Conservation (phyloP, 495 filamentous ascomycete species). For the Aspergillus taichungensis region DNA sequence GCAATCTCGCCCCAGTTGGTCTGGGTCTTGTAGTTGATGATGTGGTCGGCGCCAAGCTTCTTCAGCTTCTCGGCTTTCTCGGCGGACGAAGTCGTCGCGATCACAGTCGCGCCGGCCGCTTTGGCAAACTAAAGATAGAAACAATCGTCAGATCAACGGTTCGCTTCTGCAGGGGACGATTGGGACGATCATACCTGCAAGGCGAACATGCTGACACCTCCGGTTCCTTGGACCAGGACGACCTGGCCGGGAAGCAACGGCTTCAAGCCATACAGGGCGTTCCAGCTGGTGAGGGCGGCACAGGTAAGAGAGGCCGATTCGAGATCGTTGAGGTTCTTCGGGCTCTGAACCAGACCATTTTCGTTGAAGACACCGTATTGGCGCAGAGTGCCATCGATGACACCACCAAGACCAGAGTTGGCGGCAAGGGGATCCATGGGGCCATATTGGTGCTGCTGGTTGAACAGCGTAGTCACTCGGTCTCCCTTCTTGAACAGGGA, state of each 20-base stretch:
- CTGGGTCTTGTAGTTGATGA: conserved; percentile 68
- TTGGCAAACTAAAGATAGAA: conserved; percentile 58
- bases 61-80: conserved; percentile 59
- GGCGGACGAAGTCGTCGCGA: conserved; percentile 66
- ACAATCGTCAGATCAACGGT: background rate
- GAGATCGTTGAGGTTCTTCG: conserved; percentile 49
- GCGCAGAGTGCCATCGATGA: conserved; percentile 59
- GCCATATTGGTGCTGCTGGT: conserved; percentile 64
- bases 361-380: conserved; percentile 66
- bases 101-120: conserved; percentile 70
- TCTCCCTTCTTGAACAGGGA: conserved; percentile 61
- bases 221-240: conserved; percentile 74
- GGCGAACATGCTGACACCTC: conserved; percentile 72
- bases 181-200: conserved; percentile 45
- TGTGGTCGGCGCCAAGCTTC: conserved; percentile 65
- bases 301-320: conserved; percentile 64
- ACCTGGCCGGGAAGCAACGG: conserved; percentile 56
- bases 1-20: conserved; percentile 71
- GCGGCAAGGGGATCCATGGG: conserved; percentile 33
- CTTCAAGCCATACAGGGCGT: conserved; percentile 66
- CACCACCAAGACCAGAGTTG: conserved; percentile 58
- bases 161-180: background rate
- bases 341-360: conserved; percentile 57
- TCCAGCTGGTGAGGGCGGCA: conserved; percentile 75
- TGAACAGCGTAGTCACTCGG: conserved; percentile 68